Percentiles rank a stretch among this genome's conserved stretches.
Evolutionary conservation across 2,329 filamentous ascomycete species (phyloP).

Genomic region (Diaporthe capsici): DNA sequence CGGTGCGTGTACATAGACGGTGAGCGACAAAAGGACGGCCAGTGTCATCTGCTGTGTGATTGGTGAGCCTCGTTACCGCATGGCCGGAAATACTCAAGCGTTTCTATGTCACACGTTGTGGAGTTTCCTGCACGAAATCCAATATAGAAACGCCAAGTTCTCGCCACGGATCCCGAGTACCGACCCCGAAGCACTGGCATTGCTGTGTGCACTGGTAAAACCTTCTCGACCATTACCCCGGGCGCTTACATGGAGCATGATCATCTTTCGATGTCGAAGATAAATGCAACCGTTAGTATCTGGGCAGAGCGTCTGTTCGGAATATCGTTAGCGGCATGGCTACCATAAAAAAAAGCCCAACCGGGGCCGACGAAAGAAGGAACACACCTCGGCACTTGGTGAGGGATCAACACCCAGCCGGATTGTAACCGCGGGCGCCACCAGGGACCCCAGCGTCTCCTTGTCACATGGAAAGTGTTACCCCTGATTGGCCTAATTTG

Average conservation of each 20-base stretch:
- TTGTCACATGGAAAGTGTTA: conserved; percentile 29
- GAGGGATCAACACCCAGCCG: conserved; percentile 14
- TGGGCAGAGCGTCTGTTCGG: neutral
- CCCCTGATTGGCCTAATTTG: conserved; percentile 30
- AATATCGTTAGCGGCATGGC: conserved; percentile 7
- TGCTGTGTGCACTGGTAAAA: neutral
- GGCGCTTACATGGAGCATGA: neutral
- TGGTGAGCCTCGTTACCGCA: conserved; percentile 31
- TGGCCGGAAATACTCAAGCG: conserved; percentile 12
- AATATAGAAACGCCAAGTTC: conserved; percentile 33
- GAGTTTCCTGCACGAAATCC: conserved; percentile 25
- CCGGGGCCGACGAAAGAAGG: neutral
- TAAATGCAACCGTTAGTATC: neutral
- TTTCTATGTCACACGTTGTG: conserved; percentile 16
- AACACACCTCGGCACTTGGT: conserved; percentile 19
- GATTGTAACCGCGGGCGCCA: conserved; percentile 19
- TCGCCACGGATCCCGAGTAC: conserved; percentile 29
- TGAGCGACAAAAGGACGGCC: conserved; percentile 18
- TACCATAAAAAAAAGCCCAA: neutral
- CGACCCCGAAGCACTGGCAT: conserved; percentile 13
- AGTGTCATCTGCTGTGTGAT: neutral
- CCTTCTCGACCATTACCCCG: neutral
- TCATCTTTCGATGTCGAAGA: neutral
- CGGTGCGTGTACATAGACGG: neutral
- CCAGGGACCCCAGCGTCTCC: conserved; percentile 11